Evolutionary conservation across 257 asterid species (phyloP), one percentile per base, ranked within the genome.

Genomic region (Solanum infundibuliforme): DNA sequence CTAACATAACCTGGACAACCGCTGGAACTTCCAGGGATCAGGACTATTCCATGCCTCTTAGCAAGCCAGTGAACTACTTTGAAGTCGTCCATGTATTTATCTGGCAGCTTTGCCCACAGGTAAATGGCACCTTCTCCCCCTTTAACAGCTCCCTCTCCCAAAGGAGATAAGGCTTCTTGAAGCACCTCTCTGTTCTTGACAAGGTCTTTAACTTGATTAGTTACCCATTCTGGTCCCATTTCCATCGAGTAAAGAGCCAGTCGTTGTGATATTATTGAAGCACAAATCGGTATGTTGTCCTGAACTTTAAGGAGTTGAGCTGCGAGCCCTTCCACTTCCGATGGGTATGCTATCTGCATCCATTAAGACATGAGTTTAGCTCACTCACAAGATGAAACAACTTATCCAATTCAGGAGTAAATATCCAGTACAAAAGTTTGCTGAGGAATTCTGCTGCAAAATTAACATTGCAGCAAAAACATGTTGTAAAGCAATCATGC

Each of bases 61-160:
- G 95, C 98, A 38, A 97, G 91, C 99, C 99, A 97, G 41, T 89
- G 93, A 2, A 97, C 99, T 2, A 96, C 98, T 87, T 93, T 92
- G 88, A 92, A 92, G 92, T 97, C 99, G 8, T 96, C 92, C 0
- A 52, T 12, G 69, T 90, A 87, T 31, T 88, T 71, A 3, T 94
- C 95, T 1, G 98, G 99, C 38, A 96, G 98, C 89, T 95, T 96
- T 8, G 95, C 99, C 99, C 99, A 97, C 90, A 97, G 88, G 92
- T 97, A 97, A 29, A 97, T 95, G 1, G 99, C 98, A 2, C 99
- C 99, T 91, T 97, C 99, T 48, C 99, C 99, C 23, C 99, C 99
- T 88, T 89, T 94, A 72, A 96, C 95, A 1, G 98, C 93, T 5
- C 88, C 95, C 34, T 90, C 83, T n/a, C 99, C 99, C 86, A 97